Evolutionary conservation across 2,329 filamentous ascomycete genomes (phyloP).

Genomic region (Penicillium sp.): DNA sequence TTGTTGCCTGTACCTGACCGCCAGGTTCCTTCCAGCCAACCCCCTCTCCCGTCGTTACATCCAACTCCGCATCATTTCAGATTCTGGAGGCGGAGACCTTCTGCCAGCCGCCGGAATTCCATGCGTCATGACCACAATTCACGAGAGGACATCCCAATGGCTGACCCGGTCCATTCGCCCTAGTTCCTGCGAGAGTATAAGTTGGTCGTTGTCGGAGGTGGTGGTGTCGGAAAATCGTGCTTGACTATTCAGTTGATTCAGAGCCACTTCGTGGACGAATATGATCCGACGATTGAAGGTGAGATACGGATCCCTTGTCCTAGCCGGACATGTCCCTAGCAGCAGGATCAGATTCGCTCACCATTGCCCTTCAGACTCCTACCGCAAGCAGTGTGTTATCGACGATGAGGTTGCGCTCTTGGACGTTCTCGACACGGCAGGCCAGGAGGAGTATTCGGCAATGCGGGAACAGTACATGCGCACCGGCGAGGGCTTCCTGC

Average conservation of each 20-base stretch:
- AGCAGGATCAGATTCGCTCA: conserved; percentile 19
- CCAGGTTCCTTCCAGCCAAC: neutral
- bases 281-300: conserved; percentile 99
- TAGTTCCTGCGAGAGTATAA: conserved; percentile 92
- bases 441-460: conserved; percentile 98
- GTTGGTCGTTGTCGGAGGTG: conserved; percentile 94
- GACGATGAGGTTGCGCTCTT: conserved; percentile 97
- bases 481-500: conserved; percentile 94
- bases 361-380: conserved; percentile 69
- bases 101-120: neutral
- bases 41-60: neutral
- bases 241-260: conserved; percentile 96
- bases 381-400: conserved; percentile 99
- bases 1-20: neutral
- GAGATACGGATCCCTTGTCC: conserved; percentile 23
- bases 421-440: conserved; percentile 96
- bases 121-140: neutral
- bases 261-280: conserved; percentile 98
- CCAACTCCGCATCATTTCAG: neutral
- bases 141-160: conserved; percentile 14
- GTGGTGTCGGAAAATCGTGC: conserved; percentile 98
- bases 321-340: neutral
- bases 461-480: conserved; percentile 99
- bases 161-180: conserved; percentile 18
- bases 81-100: neutral